These are phyloP conservation scores for Penicillium salamii DNA, from an alignment of 495 filamentous ascomycete species.

Conservation along the genomic window DNA sequence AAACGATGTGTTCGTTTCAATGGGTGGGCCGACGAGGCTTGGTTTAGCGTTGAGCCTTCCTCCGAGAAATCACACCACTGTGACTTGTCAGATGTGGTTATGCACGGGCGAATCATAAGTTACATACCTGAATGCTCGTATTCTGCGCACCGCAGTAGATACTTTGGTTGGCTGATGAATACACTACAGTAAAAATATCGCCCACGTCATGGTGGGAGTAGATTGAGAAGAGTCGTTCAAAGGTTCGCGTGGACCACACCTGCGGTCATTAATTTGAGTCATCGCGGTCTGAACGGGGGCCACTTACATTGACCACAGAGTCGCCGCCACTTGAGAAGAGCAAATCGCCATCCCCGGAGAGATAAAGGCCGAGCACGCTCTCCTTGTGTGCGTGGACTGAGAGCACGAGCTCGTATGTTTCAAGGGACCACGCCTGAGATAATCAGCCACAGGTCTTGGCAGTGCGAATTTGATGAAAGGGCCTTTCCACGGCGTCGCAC, in stretches of 20 bases:
- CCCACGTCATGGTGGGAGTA: slow-evolving; percentile 94
- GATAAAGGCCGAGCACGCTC: slow-evolving; percentile 80
- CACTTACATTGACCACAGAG: slow-evolving; percentile 80
- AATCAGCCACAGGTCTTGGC: slow-evolving; percentile 7
- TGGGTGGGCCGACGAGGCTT: slow-evolving; percentile 67
- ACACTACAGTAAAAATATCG: slow-evolving; percentile 90
- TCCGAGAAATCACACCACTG: slow-evolving; percentile 64
- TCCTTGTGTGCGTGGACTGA: slow-evolving; percentile 83
- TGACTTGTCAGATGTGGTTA: not conserved
- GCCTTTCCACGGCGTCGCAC: no score
- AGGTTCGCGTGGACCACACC: slow-evolving; percentile 64
- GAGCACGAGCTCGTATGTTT: slow-evolving; percentile 74
- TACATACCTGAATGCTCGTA: slow-evolving; percentile 74
- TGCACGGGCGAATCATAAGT: slow-evolving; percentile 12
- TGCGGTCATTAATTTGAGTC: slow-evolving; percentile 25
- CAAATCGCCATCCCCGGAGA: slow-evolving; percentile 68
- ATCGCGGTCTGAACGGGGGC: not conserved
- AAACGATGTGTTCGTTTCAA: slow-evolving; percentile 84
- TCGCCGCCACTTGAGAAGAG: slow-evolving; percentile 94
- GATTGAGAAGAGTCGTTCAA: slow-evolving; percentile 76
- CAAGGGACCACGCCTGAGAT: slow-evolving; percentile 73
- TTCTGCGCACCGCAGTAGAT: slow-evolving; percentile 94
- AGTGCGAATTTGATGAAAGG: no score
- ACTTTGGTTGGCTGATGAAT: slow-evolving; percentile 72
- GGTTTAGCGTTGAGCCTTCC: slow-evolving; percentile 52